Base-by-base conservation (phyloP, 805 yeast genomes). In the Spathaspora sp. region DNA sequence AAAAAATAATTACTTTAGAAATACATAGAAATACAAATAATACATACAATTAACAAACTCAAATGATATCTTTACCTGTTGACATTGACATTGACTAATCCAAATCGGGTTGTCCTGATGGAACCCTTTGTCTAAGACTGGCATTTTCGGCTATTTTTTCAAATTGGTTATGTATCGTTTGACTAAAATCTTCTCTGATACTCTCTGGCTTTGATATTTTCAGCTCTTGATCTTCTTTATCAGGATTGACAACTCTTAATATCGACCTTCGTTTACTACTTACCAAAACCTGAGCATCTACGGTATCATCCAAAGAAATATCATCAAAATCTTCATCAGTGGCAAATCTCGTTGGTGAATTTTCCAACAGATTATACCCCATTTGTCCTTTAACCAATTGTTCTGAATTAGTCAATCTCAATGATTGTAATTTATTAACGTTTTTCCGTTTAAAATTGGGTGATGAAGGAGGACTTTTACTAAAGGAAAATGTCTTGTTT, bases 221-320 rank as follows among this genome's bases (percentile, higher is more conserved):
- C 49, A 42, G 35, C 39, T 19, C 18, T 17, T 44, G 26, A 14
- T 44, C 40, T 18, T 26, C n/a, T 18, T 19, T 39, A 49, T 65
- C 69, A n/a, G 92, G 92, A 59, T 86, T 86, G 46, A 81, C 75
- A 38, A 86, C 81, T 35, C 86, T 65, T 44, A 86, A 68, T 49
- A 77, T 76, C 1, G 86, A 76, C 52, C 88, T 69, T 57, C 90
- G 70, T 60, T 80, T 81, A 14, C 87, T 81, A 53, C 87, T 80
- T 7, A 86, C 90, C 53, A 86, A 66, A 8, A 86, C 86, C 64
- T 86, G 92, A 1, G 85, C 92, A 55, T 86, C 91, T 56, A 84
- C 61, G 29, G 73, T 70, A 17, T 74, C 75, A 50, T 80, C 76
- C 12, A 76, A 67, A 18, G 75, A 73, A 38, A 72, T 76, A 20